Conservation (phyloP, 2,329 filamentous ascomycete species). For the Bimuria novae-zelandiae region DNA sequence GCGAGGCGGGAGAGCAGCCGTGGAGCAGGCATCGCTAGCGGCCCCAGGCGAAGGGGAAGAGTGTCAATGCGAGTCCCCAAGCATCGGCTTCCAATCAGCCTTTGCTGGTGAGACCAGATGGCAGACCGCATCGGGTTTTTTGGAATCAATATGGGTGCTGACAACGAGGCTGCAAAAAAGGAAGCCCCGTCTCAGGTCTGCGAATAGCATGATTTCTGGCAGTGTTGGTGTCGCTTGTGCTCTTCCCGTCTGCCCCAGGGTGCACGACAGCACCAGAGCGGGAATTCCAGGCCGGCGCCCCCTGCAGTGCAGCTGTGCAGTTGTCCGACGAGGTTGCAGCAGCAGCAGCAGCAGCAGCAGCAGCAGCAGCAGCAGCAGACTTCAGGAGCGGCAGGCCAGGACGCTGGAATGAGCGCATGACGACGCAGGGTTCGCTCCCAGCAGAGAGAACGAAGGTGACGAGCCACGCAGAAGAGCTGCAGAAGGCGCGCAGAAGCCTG, state of each 20-base stretch:
- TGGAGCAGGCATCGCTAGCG: conserved; percentile 7
- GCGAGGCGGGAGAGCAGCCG: conserved; percentile 9
- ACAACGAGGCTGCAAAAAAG: background rate
- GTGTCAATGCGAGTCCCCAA: conserved; percentile 1
- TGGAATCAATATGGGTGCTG: background rate
- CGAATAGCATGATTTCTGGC: background rate
- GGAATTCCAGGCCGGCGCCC: background rate
- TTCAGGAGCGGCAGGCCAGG: too few relatives aligned
- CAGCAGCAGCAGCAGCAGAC: background rate
- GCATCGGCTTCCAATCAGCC: conserved; percentile 8
- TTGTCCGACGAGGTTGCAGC: conserved; percentile 1
- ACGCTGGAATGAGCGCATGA: background rate
- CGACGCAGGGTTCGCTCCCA: background rate
- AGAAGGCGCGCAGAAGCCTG: background rate
- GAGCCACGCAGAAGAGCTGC: background rate
- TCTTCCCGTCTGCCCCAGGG: background rate
- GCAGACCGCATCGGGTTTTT: background rate
- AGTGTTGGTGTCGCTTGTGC: background rate
- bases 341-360: background rate
- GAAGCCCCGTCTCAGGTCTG: background rate
- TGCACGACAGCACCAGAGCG: background rate
- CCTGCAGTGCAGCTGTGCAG: background rate
- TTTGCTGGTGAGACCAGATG: background rate
- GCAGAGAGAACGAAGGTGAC: background rate
- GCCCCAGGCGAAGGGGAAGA: background rate